These are phyloP conservation scores for Alternaria tenuissima DNA, from an alignment of 2,329 filamentous ascomycete genomes.

Conservation along the genomic window DNA sequence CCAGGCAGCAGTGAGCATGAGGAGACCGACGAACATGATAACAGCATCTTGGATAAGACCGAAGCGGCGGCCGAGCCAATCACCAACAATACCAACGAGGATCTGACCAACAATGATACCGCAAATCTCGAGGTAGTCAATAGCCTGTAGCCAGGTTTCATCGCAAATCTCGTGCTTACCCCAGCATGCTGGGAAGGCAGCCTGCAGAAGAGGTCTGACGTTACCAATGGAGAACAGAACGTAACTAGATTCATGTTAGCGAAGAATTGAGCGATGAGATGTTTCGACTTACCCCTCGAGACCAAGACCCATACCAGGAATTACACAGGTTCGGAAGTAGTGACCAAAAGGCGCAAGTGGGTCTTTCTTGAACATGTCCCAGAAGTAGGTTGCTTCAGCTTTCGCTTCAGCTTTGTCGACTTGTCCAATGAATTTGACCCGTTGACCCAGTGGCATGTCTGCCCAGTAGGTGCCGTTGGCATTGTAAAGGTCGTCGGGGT, in stretches of 20 bases:
- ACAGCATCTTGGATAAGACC: slow-evolving; percentile 93
- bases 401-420: slow-evolving; percentile 75
- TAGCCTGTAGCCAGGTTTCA: slow-evolving; percentile 79
- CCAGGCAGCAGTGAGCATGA: slow-evolving; percentile 94
- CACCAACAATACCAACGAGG: slow-evolving; percentile 80
- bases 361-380: slow-evolving; percentile 84
- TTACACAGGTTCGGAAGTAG: slow-evolving; percentile 90
- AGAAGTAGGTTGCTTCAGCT: slow-evolving; percentile 72
- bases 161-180: slow-evolving; percentile 69
- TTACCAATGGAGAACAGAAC: slow-evolving; percentile 98
- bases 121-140: slow-evolving; percentile 90
- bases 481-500: slow-evolving; percentile 88
- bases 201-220: slow-evolving; percentile 80
- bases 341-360: slow-evolving; percentile 83
- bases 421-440: slow-evolving; percentile 76
- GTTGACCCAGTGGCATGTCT: slow-evolving; percentile 75
- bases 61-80: slow-evolving; percentile 88
- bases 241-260: slow-evolving; percentile 64
- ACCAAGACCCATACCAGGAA: slow-evolving; percentile 90
- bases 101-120: slow-evolving; percentile 95
- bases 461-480: slow-evolving; percentile 90
- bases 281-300: slow-evolving; percentile 70
- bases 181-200: slow-evolving; percentile 84
- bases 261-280: neutral
- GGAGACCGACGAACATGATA: slow-evolving; percentile 92